Conservation (phyloP, 2,329 filamentous ascomycete genomes). For the Beauveria sp. region DNA sequence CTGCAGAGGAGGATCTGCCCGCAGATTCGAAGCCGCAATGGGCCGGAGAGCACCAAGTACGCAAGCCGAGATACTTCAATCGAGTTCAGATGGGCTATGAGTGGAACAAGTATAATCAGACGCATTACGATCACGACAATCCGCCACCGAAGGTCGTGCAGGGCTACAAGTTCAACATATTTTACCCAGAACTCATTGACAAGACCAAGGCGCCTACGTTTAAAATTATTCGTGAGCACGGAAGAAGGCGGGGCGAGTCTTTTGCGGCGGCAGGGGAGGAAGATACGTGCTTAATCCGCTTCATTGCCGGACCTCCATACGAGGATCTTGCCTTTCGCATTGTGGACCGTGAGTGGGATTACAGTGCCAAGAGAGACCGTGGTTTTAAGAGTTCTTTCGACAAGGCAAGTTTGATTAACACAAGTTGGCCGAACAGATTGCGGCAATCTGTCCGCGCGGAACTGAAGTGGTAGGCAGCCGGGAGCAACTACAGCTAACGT, state of each 20-base stretch:
- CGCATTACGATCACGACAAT: conserved; percentile 97
- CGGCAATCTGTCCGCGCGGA: background rate
- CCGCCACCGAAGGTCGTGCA: conserved; percentile 97
- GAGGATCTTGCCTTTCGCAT: conserved; percentile 96
- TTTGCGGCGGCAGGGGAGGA: conserved; percentile 91
- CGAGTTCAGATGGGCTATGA: conserved; percentile 98
- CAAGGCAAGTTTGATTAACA: conserved; percentile 57
- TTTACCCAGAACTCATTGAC: conserved; percentile 95
- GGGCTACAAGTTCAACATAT: conserved; percentile 99
- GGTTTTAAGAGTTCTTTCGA: conserved; percentile 97
- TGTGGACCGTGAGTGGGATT: conserved; percentile 98
- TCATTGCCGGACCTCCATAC: conserved; percentile 91
- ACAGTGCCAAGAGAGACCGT: conserved; percentile 87
- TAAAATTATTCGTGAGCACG: conserved; percentile 89
- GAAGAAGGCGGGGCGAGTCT: conserved; percentile 80
- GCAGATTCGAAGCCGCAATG: conserved; percentile 58
- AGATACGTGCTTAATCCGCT: conserved; percentile 93
- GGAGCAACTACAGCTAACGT: background rate
- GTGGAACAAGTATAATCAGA: conserved; percentile 99
- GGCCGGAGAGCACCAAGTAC: conserved; percentile 76
- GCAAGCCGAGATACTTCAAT: conserved; percentile 96
- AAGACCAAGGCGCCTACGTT: conserved; percentile 92
- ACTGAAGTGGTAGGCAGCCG: background rate
- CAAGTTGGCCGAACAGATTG: background rate
- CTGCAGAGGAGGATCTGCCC: conserved; percentile 74